phyloP scores from a whole-genome alignment of 1,284 basidiomycete species.

The Phenoliferia sp. region DNA sequence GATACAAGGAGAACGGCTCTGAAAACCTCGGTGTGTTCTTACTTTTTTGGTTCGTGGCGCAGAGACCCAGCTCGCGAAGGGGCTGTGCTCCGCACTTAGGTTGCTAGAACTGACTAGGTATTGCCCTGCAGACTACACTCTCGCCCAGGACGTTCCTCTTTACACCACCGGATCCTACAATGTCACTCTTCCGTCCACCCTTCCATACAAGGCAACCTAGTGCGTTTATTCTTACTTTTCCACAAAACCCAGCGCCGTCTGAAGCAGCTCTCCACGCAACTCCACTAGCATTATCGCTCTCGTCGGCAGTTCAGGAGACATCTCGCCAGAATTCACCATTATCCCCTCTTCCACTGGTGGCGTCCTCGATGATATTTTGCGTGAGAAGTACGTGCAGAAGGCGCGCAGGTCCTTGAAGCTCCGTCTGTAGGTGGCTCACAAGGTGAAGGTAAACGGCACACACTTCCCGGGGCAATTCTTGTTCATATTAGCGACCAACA shows the following conservation, averaged over 20 bases:
- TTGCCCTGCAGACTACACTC: neutral
- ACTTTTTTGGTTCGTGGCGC: neutral
- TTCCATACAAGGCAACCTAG: neutral
- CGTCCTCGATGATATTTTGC: too few relatives aligned
- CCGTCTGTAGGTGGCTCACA: too few relatives aligned
- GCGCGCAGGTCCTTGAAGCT: too few relatives aligned
- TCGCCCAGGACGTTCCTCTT: neutral
- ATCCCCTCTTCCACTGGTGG: too few relatives aligned
- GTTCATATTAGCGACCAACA: too few relatives aligned
- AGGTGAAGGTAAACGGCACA: too few relatives aligned
- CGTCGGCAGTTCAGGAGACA: neutral
- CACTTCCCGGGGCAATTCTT: too few relatives aligned
- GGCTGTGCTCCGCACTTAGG: too few relatives aligned
- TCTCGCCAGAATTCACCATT: neutral
- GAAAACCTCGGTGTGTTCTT: neutral
- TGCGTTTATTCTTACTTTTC: neutral
- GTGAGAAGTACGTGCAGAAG: too few relatives aligned
- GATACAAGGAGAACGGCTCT: neutral
- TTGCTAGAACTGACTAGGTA: neutral
- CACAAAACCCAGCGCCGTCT: too few relatives aligned
- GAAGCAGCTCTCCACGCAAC: neutral
- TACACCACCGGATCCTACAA: neutral
- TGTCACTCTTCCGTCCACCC: neutral
- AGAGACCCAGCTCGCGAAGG: too few relatives aligned
- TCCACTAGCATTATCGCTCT: neutral